These are phyloP conservation scores for Pythium dissimile DNA, from an alignment of 352 stramenopile species.

Conservation along the genomic window DNA sequence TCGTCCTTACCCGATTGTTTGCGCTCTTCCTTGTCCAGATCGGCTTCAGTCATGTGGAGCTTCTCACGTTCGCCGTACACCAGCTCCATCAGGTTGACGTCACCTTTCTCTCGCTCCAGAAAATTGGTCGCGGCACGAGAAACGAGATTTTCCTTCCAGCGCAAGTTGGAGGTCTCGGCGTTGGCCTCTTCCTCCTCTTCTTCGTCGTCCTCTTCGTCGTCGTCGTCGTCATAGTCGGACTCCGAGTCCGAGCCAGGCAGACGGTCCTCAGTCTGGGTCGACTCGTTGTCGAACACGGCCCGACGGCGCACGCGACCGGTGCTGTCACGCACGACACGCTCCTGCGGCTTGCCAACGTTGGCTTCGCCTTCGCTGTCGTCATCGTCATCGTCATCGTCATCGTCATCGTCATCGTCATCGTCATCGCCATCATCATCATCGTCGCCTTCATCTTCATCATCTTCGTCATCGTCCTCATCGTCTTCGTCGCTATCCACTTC, in stretches of 20 bases:
- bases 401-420: conserved; percentile 5
- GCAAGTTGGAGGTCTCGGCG: conserved; percentile 63
- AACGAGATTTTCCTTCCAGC: conserved; percentile 87
- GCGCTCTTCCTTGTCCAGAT: conserved; percentile 51
- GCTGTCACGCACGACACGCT: conserved; percentile 66
- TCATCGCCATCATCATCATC: conserved; percentile 1
- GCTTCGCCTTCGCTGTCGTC: conserved; percentile 43
- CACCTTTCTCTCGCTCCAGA: conserved; percentile 70
- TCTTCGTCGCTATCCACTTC: conserved; percentile 66
- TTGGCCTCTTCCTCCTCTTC: conserved; percentile 31
- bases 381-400: conserved; percentile 36
- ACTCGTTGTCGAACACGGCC: conserved; percentile 72
- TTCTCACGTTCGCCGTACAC: conserved; percentile 87
- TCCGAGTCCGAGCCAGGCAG: conserved; percentile 34
- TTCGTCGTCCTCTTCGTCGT: conserved; percentile 41
- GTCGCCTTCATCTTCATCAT: conserved; percentile 33
- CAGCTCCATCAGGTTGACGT: conserved; percentile 90
- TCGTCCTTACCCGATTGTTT: conserved; percentile 33
- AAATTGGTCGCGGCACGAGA: conserved; percentile 84
- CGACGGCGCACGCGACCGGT: conserved; percentile 70
- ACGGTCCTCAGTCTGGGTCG: conserved; percentile 23
- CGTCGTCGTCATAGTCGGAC: conserved; percentile 41
- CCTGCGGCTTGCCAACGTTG: conserved; percentile 57
- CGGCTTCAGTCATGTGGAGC: conserved; percentile 74
- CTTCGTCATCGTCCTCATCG: conserved; percentile 22